Percentiles rank a stretch among this genome's conserved stretches.
phyloP scores from a whole-genome alignment of 2,329 filamentous ascomycete species.

The Diplodia mutila region DNA sequence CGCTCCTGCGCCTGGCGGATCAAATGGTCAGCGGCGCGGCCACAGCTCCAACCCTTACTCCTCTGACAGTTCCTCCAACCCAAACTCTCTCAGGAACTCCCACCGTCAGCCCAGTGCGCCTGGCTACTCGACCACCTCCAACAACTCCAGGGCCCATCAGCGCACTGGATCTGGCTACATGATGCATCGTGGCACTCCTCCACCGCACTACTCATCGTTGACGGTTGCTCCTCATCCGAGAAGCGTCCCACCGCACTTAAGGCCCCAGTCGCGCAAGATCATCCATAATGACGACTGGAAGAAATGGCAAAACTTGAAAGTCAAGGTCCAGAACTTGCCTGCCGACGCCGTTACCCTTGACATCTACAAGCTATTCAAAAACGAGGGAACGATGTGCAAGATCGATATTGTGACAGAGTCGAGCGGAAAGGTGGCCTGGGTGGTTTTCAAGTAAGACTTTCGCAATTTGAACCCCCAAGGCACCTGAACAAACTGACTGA shows the following conservation, averaged over 20 bases:
- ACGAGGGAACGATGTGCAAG: constrained; percentile 35
- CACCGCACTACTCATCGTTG: neutral
- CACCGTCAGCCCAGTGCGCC: neutral
- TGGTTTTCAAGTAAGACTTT: constrained; percentile 6
- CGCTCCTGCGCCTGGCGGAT: neutral
- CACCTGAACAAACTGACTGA: neutral
- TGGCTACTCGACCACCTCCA: neutral
- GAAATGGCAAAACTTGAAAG: constrained; percentile 27
- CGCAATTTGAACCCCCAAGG: no score
- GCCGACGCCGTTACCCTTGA: constrained; percentile 29
- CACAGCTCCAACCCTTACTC: neutral
- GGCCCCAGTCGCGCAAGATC: neutral
- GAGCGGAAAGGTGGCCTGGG: neutral
- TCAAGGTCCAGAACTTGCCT: constrained; percentile 27
- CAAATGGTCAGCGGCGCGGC: neutral
- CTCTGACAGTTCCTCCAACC: neutral
- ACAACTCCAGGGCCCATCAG: neutral
- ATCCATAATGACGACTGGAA: neutral
- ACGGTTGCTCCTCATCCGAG: neutral
- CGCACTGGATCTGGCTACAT: neutral
- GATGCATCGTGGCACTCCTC: no score
- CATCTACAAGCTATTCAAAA: constrained; percentile 28
- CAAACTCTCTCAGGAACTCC: neutral
- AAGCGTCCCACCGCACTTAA: neutral
- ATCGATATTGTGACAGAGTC: constrained; percentile 34